phyloP scores from a whole-genome alignment of 1,284 basidiomycete genomes.

The Fomitiporia mediterranea region DNA sequence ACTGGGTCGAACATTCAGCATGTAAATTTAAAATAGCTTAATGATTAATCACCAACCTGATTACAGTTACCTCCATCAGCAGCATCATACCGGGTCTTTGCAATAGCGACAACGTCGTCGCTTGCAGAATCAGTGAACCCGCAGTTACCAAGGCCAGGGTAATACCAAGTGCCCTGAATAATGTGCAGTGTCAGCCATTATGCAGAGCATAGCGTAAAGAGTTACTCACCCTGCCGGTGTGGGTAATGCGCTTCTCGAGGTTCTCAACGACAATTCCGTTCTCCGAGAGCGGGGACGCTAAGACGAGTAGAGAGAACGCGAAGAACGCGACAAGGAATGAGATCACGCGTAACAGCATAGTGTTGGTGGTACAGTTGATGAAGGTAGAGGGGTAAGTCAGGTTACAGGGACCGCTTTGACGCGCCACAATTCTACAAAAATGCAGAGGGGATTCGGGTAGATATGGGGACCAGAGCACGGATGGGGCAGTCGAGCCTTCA shows the following conservation, averaged over 20 bases:
- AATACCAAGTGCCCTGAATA: constrained; percentile 19
- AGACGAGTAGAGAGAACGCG: constrained; percentile 36
- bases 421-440: constrained; percentile 1
- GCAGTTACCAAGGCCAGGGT: constrained; percentile 20
- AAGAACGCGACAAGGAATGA: constrained; percentile 42
- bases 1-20: constrained; percentile 8
- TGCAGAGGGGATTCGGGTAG: not conserved
- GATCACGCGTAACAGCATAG: constrained; percentile 24
- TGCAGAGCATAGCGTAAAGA: constrained; percentile 8
- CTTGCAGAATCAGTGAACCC: constrained; percentile 14
- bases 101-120: constrained; percentile 19
- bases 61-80: constrained; percentile 22
- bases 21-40: not conserved
- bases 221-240: constrained; percentile 43
- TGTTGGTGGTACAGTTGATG: constrained; percentile 3
- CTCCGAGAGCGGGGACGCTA: constrained; percentile 44
- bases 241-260: constrained; percentile 46
- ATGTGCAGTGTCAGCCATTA: not conserved
- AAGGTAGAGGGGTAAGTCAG: not conserved
- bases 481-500: not conserved
- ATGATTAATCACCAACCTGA: constrained; percentile 12
- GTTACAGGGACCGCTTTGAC: not conserved
- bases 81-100: constrained; percentile 10
- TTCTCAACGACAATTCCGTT: constrained; percentile 25
- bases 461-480: not conserved